Percentiles rank a stretch among this genome's conserved stretches.
phyloP scores from a whole-genome alignment of 306 rosid genomes.

The Pueraria montana region DNA sequence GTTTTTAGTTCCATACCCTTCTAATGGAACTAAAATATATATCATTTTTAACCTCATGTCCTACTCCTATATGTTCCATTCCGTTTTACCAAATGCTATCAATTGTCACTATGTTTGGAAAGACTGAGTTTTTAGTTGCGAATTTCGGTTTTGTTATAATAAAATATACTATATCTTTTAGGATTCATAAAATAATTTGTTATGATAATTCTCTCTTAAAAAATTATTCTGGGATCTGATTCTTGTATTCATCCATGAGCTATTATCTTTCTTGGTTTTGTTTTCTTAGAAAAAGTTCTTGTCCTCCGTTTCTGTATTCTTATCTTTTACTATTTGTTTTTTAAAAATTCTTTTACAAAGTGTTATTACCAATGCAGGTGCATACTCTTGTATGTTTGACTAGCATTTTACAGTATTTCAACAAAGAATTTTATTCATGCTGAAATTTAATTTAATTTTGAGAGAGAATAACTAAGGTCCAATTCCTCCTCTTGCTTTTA shows the following conservation, averaged over 20 bases:
- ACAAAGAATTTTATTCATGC: not conserved
- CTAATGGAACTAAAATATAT: not conserved
- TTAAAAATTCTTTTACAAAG: not conserved
- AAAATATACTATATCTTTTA: not conserved
- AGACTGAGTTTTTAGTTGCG: not conserved
- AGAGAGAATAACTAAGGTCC: slow-evolving; percentile 5
- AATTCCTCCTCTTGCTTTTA: not conserved
- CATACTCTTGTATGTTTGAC: slow-evolving; percentile 4
- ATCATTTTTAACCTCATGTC: not conserved
- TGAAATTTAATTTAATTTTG: not conserved
- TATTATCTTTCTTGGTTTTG: not conserved
- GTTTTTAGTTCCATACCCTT: not conserved
- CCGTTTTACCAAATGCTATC: not conserved
- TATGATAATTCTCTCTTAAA: not conserved
- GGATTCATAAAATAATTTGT: not conserved
- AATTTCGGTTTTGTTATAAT: not conserved
- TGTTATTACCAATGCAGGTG: not conserved
- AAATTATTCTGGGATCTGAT: not conserved
- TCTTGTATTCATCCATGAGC: not conserved
- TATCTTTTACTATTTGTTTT: not conserved
- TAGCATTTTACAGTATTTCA: slow-evolving; percentile 9
- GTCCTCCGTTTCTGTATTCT: not conserved
- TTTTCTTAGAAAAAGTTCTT: not conserved
- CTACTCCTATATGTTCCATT: not conserved
- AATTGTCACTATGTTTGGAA: not conserved